Evolutionary conservation across 2,329 filamentous ascomycete genomes (phyloP).

Genomic region (Grosmannia huntii): DNA sequence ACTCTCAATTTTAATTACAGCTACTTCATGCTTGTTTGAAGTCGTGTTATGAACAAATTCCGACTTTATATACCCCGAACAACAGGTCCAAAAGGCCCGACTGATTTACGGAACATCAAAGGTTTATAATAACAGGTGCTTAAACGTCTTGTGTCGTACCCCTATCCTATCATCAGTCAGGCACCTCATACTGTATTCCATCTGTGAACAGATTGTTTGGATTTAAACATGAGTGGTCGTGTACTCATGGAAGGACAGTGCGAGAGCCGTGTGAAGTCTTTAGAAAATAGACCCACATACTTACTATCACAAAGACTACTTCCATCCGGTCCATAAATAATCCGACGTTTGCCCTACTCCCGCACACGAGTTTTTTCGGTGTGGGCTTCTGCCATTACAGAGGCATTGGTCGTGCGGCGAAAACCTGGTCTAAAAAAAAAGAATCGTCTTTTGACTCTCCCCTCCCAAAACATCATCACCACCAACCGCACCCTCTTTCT

Average conservation of each 20-base stretch:
- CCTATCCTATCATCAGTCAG: no score
- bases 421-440: slow-evolving; percentile 5
- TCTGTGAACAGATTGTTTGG: no score
- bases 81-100: no score
- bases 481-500: slow-evolving; percentile 1
- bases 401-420: neutral
- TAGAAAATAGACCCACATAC: neutral
- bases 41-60: no score
- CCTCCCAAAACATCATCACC: slow-evolving; percentile 1
- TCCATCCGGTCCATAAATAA: neutral
- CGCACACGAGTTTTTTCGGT: neutral
- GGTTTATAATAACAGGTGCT: no score
- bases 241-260: no score
- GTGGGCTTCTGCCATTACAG: neutral
- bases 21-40: neutral
- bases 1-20: neutral
- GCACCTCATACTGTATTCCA: no score
- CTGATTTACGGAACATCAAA: no score
- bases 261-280: neutral
- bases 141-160: no score
- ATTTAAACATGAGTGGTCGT: no score
- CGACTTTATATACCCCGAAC: no score
- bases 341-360: slow-evolving; percentile 2
- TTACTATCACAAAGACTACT: no score
- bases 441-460: neutral